Percentiles rank a stretch among this genome's conserved stretches.
These are phyloP conservation scores for Phalaenopsis equestris DNA, from an alignment of 106 monocot genomes.

Conservation along the genomic window DNA sequence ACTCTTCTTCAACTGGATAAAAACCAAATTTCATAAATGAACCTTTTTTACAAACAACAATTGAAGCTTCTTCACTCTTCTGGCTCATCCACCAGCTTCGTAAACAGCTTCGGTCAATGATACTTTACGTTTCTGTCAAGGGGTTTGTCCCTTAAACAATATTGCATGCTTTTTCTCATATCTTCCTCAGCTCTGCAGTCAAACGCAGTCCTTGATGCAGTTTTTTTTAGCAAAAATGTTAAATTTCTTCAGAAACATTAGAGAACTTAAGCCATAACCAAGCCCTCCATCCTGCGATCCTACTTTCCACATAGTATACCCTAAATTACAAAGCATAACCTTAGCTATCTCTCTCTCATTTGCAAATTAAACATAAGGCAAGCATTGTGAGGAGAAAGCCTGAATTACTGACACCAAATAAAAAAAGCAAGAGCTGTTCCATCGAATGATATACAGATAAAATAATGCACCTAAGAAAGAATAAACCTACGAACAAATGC, in stretches of 20 bases:
- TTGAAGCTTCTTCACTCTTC: not conserved
- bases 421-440: not conserved
- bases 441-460: not conserved
- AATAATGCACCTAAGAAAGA: not conserved
- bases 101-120: not conserved
- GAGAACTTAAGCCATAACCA: not conserved
- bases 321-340: not conserved
- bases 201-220: not conserved
- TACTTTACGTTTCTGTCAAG: not conserved
- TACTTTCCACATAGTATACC: not conserved
- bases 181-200: not conserved
- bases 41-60: not conserved
- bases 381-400: not conserved
- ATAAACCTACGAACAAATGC: too few species aligned
- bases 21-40: not conserved
- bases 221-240: not conserved
- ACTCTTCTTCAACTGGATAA: not conserved
- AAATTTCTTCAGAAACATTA: not conserved
- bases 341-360: not conserved
- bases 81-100: not conserved
- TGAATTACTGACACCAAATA: not conserved
- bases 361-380: not conserved
- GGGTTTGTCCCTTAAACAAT: not conserved
- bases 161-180: not conserved
- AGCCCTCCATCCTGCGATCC: not conserved